Percentiles rank a stretch among this genome's conserved stretches.
These are phyloP conservation scores for Clarireedia sp. DNA, from an alignment of 2,329 filamentous ascomycete genomes.

Conservation along the genomic window DNA sequence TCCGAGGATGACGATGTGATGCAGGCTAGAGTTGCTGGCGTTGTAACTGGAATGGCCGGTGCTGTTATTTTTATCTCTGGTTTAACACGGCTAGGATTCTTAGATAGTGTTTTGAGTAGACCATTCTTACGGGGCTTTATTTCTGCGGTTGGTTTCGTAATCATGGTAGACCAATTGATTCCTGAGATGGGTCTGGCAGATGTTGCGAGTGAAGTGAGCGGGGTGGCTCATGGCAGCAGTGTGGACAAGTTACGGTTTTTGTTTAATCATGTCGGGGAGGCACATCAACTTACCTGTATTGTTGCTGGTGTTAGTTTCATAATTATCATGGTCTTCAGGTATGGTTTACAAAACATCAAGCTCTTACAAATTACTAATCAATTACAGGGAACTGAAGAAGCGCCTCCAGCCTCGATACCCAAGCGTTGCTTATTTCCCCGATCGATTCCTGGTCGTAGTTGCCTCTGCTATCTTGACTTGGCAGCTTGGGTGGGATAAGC, in stretches of 20 bases:
- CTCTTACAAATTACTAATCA: slow-evolving; percentile 6
- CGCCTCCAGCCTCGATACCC: slow-evolving; percentile 72
- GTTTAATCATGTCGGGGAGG: slow-evolving; percentile 52
- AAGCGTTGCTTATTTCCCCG: slow-evolving; percentile 78
- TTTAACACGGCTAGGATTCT: slow-evolving; percentile 75
- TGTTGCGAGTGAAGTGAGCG: slow-evolving; percentile 51
- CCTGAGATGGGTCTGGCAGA: slow-evolving; percentile 75
- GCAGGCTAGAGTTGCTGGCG: slow-evolving; percentile 78
- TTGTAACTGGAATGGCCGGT: slow-evolving; percentile 81
- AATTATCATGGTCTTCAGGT: slow-evolving; percentile 87
- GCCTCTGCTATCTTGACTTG: slow-evolving; percentile 74
- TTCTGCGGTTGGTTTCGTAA: slow-evolving; percentile 92
- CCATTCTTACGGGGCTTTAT: slow-evolving; percentile 95
- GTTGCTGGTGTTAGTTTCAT: slow-evolving; percentile 74
- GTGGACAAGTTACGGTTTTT: slow-evolving; percentile 82
- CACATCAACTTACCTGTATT: slow-evolving; percentile 66
- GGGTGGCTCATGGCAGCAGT: slow-evolving; percentile 76
- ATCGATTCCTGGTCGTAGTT: slow-evolving; percentile 84
- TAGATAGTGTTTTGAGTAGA: slow-evolving; percentile 88
- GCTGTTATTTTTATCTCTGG: slow-evolving; percentile 84
- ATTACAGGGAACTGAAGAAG: slow-evolving; percentile 66
- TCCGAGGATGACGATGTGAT: slow-evolving; percentile 54
- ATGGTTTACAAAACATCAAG: slow-evolving; percentile 25
- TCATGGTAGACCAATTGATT: slow-evolving; percentile 88
- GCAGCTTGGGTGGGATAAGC: slow-evolving; percentile 65